These are phyloP conservation scores for Allantophomopsis lycopodina DNA, from an alignment of 2,329 filamentous ascomycete genomes.

Conservation along the genomic window DNA sequence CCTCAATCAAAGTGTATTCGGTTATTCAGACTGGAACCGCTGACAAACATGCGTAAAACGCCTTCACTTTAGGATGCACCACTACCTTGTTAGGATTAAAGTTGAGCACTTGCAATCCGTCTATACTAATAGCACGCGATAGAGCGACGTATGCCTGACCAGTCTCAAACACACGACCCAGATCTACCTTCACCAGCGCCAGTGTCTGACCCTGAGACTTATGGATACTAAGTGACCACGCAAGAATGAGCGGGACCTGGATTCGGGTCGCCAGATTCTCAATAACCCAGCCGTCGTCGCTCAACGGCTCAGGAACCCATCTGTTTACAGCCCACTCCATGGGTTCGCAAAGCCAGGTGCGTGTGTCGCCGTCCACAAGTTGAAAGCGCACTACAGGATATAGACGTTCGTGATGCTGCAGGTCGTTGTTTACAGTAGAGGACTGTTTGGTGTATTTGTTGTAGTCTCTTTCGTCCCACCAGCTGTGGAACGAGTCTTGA, in stretches of 20 bases:
- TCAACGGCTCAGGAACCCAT: constrained; percentile 2
- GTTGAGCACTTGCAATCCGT: constrained; percentile 6
- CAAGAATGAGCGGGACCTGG: constrained; percentile 67
- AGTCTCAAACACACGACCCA: constrained; percentile 11
- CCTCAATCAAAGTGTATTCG: too few species aligned
- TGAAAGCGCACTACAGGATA: constrained; percentile 10
- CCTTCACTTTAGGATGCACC: too few species aligned
- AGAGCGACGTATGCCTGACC: constrained; percentile 15
- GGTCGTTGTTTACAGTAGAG: neutral
- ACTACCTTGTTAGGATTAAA: too few species aligned
- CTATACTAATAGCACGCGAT: constrained; percentile 10
- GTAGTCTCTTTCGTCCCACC: neutral
- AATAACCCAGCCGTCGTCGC: neutral
- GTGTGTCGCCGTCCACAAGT: constrained; percentile 3
- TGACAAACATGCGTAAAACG: too few species aligned
- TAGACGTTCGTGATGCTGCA: neutral
- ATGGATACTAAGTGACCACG: constrained; percentile 93
- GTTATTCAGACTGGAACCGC: too few species aligned
- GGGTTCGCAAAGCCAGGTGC: constrained; percentile 2
- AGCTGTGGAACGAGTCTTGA: neutral
- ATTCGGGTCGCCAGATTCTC: constrained; percentile 11
- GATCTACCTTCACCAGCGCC: constrained; percentile 12
- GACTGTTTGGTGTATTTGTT: neutral
- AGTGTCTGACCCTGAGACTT: constrained; percentile 86
- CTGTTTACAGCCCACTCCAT: constrained; percentile 1